Evolutionary conservation across 805 yeast species (phyloP), one percentile per base, ranked within the genome.

Genomic region (Nakazawaea anatomiae): DNA sequence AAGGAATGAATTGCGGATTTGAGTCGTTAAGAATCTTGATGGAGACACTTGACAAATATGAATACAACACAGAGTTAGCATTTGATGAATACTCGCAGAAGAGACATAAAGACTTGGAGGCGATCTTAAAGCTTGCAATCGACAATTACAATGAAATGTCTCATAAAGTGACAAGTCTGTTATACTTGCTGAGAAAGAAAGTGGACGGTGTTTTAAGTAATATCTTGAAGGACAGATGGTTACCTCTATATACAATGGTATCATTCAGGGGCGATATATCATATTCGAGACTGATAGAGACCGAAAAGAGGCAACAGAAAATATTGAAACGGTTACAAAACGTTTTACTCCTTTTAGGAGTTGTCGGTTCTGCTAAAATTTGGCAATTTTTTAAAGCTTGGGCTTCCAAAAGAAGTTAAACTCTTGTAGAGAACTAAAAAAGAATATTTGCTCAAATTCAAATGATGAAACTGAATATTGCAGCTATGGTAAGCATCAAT

Each of bases 1-100:
- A 91, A 65, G 97, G 97, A 5, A 86, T 91, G 92, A 91, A 91
- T 65, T 88, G 96, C 63, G 97, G 97, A 1, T 86, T 91, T 64
- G 97, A 91, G 66, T 97, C 92, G 59, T 91, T 91, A 27, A 71
- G 82, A 52, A 80, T 83, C 1, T 68, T 91, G 48, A 69, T 86
- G 69, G 74, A 77, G 42, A 61, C 83, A 29, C 43, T 76, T 44
- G 76, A 75, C 34, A 57, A 64, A 50, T 39, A 60, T 45, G 52
- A 66, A 3, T 69, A 64, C 25, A 69, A 78, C 52, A 70, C 82
- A 31, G 60, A 60, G 1, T 46, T 46, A 6, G 84, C 89, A 0
- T 85, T 89, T 58, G 68, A 66, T 34, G 59, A 60, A 42, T 89
- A 87, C 65, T 74, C 87, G 0, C 59, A 52, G 9, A 60, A 62